Conservation (phyloP, 2,329 filamentous ascomycete species). For the Claviceps lovelessii region DNA sequence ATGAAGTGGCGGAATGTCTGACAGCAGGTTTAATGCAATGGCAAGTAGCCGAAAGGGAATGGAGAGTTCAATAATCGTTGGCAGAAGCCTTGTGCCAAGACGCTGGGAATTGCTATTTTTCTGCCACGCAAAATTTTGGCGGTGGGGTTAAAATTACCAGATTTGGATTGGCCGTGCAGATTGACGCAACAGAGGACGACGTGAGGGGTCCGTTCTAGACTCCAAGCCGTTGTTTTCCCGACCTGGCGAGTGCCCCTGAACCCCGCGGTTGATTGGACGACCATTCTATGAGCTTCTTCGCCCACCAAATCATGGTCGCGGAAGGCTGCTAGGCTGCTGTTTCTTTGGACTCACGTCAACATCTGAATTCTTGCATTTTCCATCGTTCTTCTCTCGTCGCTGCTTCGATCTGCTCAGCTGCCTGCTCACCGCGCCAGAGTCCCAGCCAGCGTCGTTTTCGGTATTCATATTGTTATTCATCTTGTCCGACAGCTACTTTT, state of each 20-base stretch:
- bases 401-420: slow-evolving; percentile 3
- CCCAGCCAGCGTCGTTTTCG: slow-evolving; percentile 1
- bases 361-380: slow-evolving; percentile 3
- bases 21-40: not conserved
- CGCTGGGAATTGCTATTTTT: slow-evolving; percentile 8
- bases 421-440: not conserved
- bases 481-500: slow-evolving; percentile 2
- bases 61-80: not conserved
- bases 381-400: slow-evolving; percentile 7
- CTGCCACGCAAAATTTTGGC: slow-evolving; percentile 14
- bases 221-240: slow-evolving; percentile 10
- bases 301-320: not conserved
- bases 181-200: not conserved
- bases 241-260: not conserved
- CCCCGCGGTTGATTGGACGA: slow-evolving; percentile 27
- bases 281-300: slow-evolving; percentile 5
- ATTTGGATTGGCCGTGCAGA: not conserved
- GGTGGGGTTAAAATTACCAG: slow-evolving; percentile 8
- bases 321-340: not conserved
- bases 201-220: not conserved
- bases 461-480: not conserved
- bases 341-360: slow-evolving; percentile 1
- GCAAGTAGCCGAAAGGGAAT: not conserved
- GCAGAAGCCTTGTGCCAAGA: not conserved
- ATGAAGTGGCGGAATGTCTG: not conserved